phyloP scores from a whole-genome alignment of 108 stramenopile genomes.

The Fragilariopsis cylindrus region DNA sequence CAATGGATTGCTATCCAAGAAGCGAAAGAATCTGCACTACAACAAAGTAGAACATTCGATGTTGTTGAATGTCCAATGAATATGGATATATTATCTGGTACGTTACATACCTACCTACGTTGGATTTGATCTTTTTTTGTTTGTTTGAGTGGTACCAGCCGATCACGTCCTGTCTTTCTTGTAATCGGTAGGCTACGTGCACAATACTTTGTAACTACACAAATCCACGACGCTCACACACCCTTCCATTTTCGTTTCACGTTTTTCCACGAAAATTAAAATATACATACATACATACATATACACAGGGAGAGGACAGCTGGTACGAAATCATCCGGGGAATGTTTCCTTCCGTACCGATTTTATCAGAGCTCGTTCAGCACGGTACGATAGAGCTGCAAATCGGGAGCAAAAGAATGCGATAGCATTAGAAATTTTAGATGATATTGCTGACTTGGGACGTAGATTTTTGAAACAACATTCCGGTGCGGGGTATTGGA shows the following conservation, averaged over 20 bases:
- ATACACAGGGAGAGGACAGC: constrained; percentile 1
- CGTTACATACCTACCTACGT: neutral
- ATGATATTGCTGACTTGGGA: neutral
- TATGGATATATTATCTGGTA: constrained; percentile 14
- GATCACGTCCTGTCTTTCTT: too few relatives aligned
- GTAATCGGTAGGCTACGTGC: too few relatives aligned
- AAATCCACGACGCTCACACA: too few relatives aligned
- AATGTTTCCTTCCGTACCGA: constrained; percentile 14
- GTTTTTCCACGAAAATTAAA: neutral
- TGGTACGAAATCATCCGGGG: constrained; percentile 13
- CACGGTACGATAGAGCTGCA: neutral
- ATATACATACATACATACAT: neutral
- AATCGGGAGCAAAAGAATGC: constrained; percentile 18
- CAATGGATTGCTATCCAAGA: constrained; percentile 18
- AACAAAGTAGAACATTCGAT: constrained; percentile 2
- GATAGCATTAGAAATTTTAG: constrained; percentile 6
- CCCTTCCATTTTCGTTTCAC: neutral
- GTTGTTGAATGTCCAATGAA: constrained; percentile 20
- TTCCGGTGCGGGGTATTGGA: constrained; percentile 13
- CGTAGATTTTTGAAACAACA: constrained; percentile 14
- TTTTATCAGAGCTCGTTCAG: constrained; percentile 7
- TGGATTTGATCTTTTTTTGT: too few relatives aligned
- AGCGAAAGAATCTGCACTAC: constrained; percentile 7
- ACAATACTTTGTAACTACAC: too few relatives aligned
- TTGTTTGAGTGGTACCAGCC: too few relatives aligned